phyloP scores from a whole-genome alignment of 306 rosid species.

The Dalbergia cultrata region DNA sequence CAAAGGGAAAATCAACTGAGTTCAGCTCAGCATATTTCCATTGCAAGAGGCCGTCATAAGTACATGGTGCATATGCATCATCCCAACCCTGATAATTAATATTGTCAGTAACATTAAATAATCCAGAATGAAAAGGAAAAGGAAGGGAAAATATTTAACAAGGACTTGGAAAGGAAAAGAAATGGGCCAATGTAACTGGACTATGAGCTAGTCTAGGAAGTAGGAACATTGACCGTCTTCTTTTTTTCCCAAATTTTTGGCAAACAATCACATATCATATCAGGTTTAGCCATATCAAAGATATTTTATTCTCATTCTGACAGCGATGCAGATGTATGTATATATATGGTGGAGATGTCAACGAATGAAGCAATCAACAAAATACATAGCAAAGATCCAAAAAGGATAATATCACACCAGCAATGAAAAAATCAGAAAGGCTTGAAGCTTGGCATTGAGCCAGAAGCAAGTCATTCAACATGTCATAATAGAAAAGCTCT shows the following conservation, averaged over 20 bases:
- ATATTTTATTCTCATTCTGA: conserved; percentile 30
- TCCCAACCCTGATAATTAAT: conserved; percentile 90
- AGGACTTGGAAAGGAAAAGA: conserved; percentile 36
- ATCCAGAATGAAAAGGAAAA: conserved; percentile 36
- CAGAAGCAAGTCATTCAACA: neutral
- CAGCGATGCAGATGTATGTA: conserved; percentile 18
- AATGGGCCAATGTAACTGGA: conserved; percentile 37
- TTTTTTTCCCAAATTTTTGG: conserved; percentile 28
- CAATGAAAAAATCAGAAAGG: neutral
- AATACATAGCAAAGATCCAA: conserved; percentile 32
- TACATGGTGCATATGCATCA: conserved; percentile 95
- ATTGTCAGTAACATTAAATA: conserved; percentile 32
- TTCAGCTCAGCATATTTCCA: conserved; percentile 94
- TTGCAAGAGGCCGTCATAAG: conserved; percentile 95
- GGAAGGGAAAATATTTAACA: conserved; percentile 4
- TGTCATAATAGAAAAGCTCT: conserved; percentile 25
- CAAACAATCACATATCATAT: neutral
- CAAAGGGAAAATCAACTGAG: conserved; percentile 96
- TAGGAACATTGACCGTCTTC: conserved; percentile 25
- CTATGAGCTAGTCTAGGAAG: conserved; percentile 13
- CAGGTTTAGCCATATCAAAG: conserved; percentile 13
- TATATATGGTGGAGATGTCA: conserved; percentile 2
- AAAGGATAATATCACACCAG: neutral
- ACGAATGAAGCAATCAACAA: conserved; percentile 19
- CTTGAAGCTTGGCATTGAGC: conserved; percentile 24